Base-by-base conservation (phyloP, 768 basidiomycete genomes). In the Mycena latifolia region DNA sequence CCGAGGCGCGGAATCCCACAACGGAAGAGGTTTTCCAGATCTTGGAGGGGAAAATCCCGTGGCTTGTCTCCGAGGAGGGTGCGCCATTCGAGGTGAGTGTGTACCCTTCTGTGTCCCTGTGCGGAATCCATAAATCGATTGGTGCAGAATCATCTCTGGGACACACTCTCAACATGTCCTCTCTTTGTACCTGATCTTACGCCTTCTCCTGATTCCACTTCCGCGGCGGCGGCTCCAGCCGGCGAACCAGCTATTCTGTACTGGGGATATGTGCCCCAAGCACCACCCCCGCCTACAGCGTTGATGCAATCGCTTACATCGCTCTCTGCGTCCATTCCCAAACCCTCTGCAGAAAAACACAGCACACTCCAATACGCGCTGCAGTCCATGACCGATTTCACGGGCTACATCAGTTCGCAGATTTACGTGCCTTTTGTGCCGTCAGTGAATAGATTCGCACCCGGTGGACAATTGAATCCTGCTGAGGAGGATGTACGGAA, bases 341-440 rank as follows among this genome's bases (percentile, higher is more conserved):
- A 74, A 67, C 69, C 67, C 62, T 71, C 73, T 22, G 68, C 74
- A n/a, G 51, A 76, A 12, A 74, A 72, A 50, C 71, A 76, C 27
- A 82, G 77, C 47, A 79, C 83, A 9, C 81, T 82, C 71, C 90
- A 92, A 70, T 84, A 88, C 70, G 88, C 89, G 12, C 78, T 93
- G 9, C 86, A 93, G 73, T 75, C 86, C 0, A 81, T 93, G 41
- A 84, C 89, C 2, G 89, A 92, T 70, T 85, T 94, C 65, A 94
- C 92, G 0, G 92, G 93, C 7, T 93, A 92, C 75, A 85, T 94
- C 72, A 89, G 90, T 62, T 84, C 90, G 11, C 90, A 93, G 69
- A 86, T 91, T 3, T 94, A 93, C 72, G 73, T 82, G 31, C 81
- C 86, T 15, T 86, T 81, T 70, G 80, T 79, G 46, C 70, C 79